These are phyloP conservation scores for Lachnellula cervina DNA, from an alignment of 2,329 filamentous ascomycete genomes.

Conservation along the genomic window DNA sequence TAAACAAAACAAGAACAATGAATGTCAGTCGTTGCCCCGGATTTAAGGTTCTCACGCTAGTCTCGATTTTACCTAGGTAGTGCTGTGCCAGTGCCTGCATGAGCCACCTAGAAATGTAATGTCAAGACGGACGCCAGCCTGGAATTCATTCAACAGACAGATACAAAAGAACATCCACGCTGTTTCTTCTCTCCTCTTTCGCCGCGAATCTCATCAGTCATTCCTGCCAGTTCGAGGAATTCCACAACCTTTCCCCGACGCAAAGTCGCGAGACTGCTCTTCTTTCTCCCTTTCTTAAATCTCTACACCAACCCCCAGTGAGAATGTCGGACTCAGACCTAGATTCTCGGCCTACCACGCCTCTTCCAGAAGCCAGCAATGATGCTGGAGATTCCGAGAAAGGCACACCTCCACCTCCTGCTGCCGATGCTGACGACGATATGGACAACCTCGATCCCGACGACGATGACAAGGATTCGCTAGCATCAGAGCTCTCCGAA, in stretches of 20 bases:
- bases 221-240: no score
- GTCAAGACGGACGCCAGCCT: not conserved
- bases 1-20: slow-evolving; percentile 14
- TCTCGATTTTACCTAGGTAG: not conserved
- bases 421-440: slow-evolving; percentile 27
- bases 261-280: no score
- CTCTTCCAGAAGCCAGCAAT: slow-evolving; percentile 19
- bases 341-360: slow-evolving; percentile 19
- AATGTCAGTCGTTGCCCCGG: slow-evolving; percentile 1
- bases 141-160: not conserved
- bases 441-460: slow-evolving; percentile 27
- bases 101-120: not conserved
- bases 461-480: slow-evolving; percentile 26
- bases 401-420: slow-evolving; percentile 20
- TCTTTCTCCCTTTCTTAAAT: no score
- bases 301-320: not conserved
- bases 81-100: not conserved
- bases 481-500: slow-evolving; percentile 55
- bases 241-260: no score
- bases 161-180: not conserved
- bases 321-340: slow-evolving; percentile 28
- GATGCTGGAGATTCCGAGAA: slow-evolving; percentile 18
- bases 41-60: slow-evolving; percentile 7
- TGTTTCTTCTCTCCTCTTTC: not conserved
- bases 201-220: not conserved